Percentiles rank a stretch among this genome's conserved stretches.
Evolutionary conservation across 768 basidiomycete genomes (phyloP).

Genomic region (Tricholoma sp.): DNA sequence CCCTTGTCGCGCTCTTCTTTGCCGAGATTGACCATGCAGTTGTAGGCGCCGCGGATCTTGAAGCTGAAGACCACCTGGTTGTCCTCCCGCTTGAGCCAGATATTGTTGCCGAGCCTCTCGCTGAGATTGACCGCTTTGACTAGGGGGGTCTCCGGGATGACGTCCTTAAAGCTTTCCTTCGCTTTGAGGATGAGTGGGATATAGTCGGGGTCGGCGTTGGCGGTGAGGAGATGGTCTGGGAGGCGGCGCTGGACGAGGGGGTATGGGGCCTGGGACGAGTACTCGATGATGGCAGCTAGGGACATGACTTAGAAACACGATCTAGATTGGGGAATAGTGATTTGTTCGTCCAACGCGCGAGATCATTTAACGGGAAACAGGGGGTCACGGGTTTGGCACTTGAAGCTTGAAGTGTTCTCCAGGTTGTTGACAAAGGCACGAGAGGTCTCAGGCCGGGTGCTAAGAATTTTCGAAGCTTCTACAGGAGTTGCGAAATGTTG

Average conservation of each 20-base stretch:
- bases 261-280: slow-evolving; percentile 60
- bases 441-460: no score
- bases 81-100: slow-evolving; percentile 97
- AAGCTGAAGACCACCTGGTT: slow-evolving; percentile 97
- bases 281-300: slow-evolving; percentile 55
- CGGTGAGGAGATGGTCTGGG: slow-evolving; percentile 55
- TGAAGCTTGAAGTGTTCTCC: no score
- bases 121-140: slow-evolving; percentile 87
- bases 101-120: slow-evolving; percentile 81
- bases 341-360: no score
- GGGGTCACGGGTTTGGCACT: no score
- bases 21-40: slow-evolving; percentile 88
- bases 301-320: slow-evolving; percentile 23
- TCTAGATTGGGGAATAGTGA: no score
- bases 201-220: slow-evolving; percentile 76
- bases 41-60: slow-evolving; percentile 98
- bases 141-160: slow-evolving; percentile 85
- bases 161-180: slow-evolving; percentile 70
- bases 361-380: no score
- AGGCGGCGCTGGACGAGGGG: slow-evolving; percentile 66
- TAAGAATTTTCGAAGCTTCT: no score
- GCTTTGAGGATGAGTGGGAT: slow-evolving; percentile 80
- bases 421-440: no score
- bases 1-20: slow-evolving; percentile 95
- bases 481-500: no score